These are phyloP conservation scores for Psilocybe cubensis DNA, from an alignment of 768 basidiomycete species.

Conservation along the genomic window DNA sequence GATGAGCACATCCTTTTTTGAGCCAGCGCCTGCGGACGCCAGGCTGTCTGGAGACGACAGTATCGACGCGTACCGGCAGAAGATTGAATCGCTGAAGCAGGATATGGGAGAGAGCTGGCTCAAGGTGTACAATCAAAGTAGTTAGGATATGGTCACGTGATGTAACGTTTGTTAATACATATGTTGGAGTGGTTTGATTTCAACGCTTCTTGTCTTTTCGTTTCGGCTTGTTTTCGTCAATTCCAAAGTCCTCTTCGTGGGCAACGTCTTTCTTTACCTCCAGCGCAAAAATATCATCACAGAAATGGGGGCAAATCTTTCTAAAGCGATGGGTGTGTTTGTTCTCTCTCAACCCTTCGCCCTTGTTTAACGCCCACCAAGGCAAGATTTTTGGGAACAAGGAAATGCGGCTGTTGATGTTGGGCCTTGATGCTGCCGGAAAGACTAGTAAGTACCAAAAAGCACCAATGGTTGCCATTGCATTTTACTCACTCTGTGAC, in stretches of 20 bases:
- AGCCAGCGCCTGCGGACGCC: conserved; percentile 35
- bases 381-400: conserved; percentile 97
- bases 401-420: conserved; percentile 98
- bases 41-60: conserved; percentile 36
- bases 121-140: conserved; percentile 71
- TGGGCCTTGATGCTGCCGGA: conserved; percentile 96
- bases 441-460: conserved; percentile 81
- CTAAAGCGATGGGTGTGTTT: conserved; percentile 74
- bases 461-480: not conserved
- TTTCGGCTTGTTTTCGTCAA: conserved; percentile 19
- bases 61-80: conserved; percentile 74
- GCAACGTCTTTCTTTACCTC: conserved; percentile 68
- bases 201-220: conserved; percentile 1
- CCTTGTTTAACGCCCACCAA: conserved; percentile 32
- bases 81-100: conserved; percentile 79
- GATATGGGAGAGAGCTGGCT: conserved; percentile 93
- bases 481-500: conserved; percentile 2
- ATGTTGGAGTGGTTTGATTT: not conserved
- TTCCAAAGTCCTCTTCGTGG: conserved; percentile 20
- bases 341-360: conserved; percentile 9
- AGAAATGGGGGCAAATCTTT: conserved; percentile 86
- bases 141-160: no score
- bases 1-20: conserved; percentile 65
- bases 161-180: not conserved
- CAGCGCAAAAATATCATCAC: conserved; percentile 22